Evolutionary conservation across 768 basidiomycete species (phyloP), one percentile per base, ranked within the genome.

Genomic region (Boletus subparvulus): DNA sequence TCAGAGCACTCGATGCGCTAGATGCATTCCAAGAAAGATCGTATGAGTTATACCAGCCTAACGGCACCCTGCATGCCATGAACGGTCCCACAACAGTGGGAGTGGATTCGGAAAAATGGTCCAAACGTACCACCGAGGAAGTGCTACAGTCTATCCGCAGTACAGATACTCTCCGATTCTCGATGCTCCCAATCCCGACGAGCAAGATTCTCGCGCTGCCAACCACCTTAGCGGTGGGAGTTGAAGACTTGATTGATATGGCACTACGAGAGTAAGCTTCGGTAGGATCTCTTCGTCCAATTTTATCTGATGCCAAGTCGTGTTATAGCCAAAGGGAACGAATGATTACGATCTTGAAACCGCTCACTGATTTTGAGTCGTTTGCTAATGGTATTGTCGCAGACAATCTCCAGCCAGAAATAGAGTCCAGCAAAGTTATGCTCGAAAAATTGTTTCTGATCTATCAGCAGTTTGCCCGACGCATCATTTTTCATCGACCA

Each of bases 401-500:
- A 37, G 19, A 10, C 12, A 12, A n/a, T 1, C 10, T 8, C 16
- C 41, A 1, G 6, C 56, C 39, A 28, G 7, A 47, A 24, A 43
- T 47, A 6, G 43, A 39, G n/a, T 8, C 3, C 32, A 2, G 2
- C 8, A 53, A 19, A 28, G 14, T 40, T 17, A 10, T 50, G 32
- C 3, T 54, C 4, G 41, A 54, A 36, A 46, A 37, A 2, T 41
- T 26, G 2, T 56, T 54, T 33, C 13, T 53, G 14, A 24, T 54
- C 17, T 33, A 56, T 17, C 58, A 54, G 13, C 71, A 73, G 32
- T 72, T 66, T 53, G 50, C 54, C 35, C 65, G 72, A 7, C 61
- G 73, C 2, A 63, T 73, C 32, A 57, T 73, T 41, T 68, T 70
- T 32, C 59, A 74, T 30, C 54, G 73, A 10, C 66, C 64, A 1